Base-by-base conservation (phyloP, 371 early-diverging fungal species). In the Mucor plumbeus region DNA sequence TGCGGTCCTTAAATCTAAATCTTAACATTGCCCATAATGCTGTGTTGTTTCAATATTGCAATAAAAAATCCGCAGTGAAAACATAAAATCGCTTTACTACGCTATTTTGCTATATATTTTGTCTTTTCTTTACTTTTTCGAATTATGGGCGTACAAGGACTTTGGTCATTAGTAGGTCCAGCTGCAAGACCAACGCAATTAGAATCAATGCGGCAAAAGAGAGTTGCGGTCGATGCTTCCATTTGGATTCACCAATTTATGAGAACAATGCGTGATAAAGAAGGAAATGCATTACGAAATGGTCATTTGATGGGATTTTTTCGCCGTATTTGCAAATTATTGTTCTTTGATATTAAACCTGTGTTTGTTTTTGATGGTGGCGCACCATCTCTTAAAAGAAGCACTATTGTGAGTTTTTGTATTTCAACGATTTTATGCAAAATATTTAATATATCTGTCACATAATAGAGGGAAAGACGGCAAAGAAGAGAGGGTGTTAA, bases 171-270 rank as follows among this genome's bases (percentile, higher is more conserved):
- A 38, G 71, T 99, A 14, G 89, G 91, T 64, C 92, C 93, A 9
- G 87, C 87, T n/a, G 92, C 90, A 21, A 81, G 93, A 53, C 92
- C 94, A 21, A 87, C 92, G 41, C 86, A 90, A 39, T 79, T 96
- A 34, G 97, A 97, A 48, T 81, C 90, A 8, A 72, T 95, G 34
- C 72, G 85, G 8, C 87, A 91, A 69, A 89, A 91, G 63, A 78
- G 84, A 50, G 78, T 98, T 55, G 97, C 97, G 4, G 87, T 98
- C 14, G 97, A 98, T 86, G 98, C 98, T 11, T 92, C 92, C 61
- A 97, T 99, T 53, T 99, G 99, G 99, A 87, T 97, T 36, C 92
- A 97, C 74, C 98, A 97, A 81, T 96, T 97, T 70, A 76, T 96
- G 63, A 92, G 94, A 63, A 95, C 96, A 5, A 93, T 97, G 92